phyloP scores from a whole-genome alignment of 2,329 filamentous ascomycete genomes.

The Talaromyces piceae region DNA sequence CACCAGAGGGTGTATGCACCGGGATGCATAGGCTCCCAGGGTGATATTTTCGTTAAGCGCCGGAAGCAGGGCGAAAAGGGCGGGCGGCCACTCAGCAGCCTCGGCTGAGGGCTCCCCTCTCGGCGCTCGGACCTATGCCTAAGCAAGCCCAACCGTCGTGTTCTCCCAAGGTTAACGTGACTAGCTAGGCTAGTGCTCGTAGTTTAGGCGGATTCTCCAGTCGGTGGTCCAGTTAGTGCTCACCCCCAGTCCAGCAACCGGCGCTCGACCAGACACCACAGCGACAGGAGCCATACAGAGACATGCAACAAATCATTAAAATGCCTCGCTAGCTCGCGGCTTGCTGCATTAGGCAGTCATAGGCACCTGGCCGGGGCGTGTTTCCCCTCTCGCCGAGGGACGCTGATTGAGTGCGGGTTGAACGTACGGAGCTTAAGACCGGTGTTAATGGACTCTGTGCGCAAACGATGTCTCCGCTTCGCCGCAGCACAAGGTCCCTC shows the following conservation, averaged over 20 bases:
- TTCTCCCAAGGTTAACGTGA: too few species aligned
- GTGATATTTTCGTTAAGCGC: neutral
- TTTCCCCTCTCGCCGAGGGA: slow-evolving; percentile 2
- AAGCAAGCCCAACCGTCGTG: too few species aligned
- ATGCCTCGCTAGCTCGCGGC: neutral
- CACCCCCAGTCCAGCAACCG: too few species aligned
- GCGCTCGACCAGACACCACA: neutral
- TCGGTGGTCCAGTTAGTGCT: too few species aligned
- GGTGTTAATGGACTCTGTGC: neutral
- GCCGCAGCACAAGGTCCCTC: neutral
- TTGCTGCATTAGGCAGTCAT: neutral
- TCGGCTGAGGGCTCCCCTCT: neutral
- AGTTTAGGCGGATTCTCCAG: too few species aligned
- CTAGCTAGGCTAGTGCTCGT: too few species aligned
- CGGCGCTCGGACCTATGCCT: too few species aligned
- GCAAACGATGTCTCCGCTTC: neutral
- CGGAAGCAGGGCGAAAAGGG: neutral
- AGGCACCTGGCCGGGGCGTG: neutral
- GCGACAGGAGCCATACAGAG: too few species aligned
- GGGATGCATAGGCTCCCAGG: neutral
- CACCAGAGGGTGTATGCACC: neutral
- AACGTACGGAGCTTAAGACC: too few species aligned
- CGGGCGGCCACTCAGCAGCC: neutral
- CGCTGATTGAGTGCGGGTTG: too few species aligned
- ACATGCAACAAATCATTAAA: neutral